Base-by-base conservation (phyloP, 192 early-diverging fungal genomes). In the Linnemannia hyalina region DNA sequence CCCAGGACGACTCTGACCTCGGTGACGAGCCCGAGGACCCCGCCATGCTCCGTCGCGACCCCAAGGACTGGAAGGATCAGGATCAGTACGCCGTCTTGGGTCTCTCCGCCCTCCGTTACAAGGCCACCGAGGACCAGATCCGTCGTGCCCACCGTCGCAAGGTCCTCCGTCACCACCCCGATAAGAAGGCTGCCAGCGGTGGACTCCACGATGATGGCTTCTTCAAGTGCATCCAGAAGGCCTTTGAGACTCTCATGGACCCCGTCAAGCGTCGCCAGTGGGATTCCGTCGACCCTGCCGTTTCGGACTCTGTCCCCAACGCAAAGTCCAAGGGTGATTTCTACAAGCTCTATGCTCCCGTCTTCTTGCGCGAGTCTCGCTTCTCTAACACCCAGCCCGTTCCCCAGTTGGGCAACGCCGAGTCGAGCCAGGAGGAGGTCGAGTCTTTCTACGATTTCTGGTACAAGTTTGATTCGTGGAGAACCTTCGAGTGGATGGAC, bases 181-280 rank as follows among this genome's bases (percentile, higher is more conserved):
- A 99, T 91, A 99, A 99, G 95, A 98, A 98, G 92, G 96, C 96
- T 26, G 91, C 91, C 57, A 92, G 93, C 80, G 94, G 93, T 44
- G 88, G 91, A 68, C 86, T 90, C 44, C 95, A 95, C 90, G 96
- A 97, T 82, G 99, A 99, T 91, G 90, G 94, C n/a, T 99, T 99
- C 92, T 99, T 99, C 95, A 99, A 99, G 93, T 99, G 99, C 89
- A 96, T 99, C 74, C 97, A 98, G 86, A 90, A 90, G 83, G 98
- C 99, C 15, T 97, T 94, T 89, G 98, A 99, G 83, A 95, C 97
- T 32, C 92, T 99, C 84, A 96, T 93, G 74, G 96, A 99, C 89
- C 94, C 93, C 23, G 92, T 92, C 68, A 95, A 96, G 90, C 94
- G 99, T 88, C 93, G 94, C 73, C 97, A 99, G 90, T 99, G 93